Base-by-base conservation (phyloP, 2,329 filamentous ascomycete genomes). In the Cladosporium sp. region DNA sequence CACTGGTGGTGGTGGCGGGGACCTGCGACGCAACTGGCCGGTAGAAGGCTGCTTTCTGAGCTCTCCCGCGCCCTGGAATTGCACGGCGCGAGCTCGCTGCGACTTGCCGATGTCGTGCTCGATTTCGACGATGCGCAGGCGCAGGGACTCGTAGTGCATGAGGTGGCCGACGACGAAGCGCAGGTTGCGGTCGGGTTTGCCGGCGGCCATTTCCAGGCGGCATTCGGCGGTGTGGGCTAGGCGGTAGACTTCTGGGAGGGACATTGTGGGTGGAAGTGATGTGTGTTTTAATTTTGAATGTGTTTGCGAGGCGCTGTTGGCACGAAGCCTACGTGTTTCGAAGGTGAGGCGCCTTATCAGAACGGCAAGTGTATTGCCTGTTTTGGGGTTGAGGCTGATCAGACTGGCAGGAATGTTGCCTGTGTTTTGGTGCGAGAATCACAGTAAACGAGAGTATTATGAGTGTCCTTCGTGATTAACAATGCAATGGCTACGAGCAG, bases 121-220 rank as follows among this genome's bases (percentile, higher is more conserved):
- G 35, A 69, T 68, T 43, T 68, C 61, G 37, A 67, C 63, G n/a
- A 69, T 66, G 19, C 64, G 63, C 2, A 68, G 56, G 16, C 64
- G 63, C 3, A 69, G 54, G 7, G 60, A 58, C 51, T 69, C 65
- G 51, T 68, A 66, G 56, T 64, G 61, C 60, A 67, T 63, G 9
- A 68, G 59, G 46, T 69, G 67, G 45, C 67, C 67, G 43, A 69
- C 64, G 16, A 69, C 59, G 46, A 65, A 68, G 34, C 67, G 60
- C n/a, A 66, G 56, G 50, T 67, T 62, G 42, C 67, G 63, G 44
- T 68, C 64, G 5, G 64, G 65, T 14, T 63, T 59, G 50, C 54
- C 60, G 28, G 63, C 65, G 53, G 62, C 65, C 22, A 67, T 55
- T 32, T 67, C 54, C 18, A 69, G 63, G 37, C 67, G 61, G 53